Conservation (phyloP, 2,329 filamentous ascomycete species). For the Botrytis elliptica region DNA sequence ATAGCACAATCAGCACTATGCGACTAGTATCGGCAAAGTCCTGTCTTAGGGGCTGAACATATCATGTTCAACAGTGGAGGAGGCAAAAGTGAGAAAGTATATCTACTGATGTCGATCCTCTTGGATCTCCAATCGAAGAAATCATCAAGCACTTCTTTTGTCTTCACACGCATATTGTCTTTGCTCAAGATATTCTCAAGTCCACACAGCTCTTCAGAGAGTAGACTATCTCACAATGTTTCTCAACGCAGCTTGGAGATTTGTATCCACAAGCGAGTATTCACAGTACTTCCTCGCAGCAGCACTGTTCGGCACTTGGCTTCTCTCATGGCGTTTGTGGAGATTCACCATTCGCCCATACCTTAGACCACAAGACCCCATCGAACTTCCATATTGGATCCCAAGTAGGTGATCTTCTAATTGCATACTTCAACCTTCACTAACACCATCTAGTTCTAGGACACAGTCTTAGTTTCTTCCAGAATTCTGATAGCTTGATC, state of each 20-base stretch:
- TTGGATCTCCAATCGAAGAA: not conserved
- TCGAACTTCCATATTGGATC: constrained; percentile 21
- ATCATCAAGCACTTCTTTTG: not conserved
- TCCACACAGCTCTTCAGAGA: not conserved
- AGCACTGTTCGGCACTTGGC: constrained; percentile 1
- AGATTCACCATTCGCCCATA: constrained; percentile 15
- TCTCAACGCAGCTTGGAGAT: not conserved
- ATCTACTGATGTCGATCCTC: constrained; percentile 5
- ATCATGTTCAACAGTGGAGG: not conserved
- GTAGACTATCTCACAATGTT: not conserved
- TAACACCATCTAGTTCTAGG: not conserved
- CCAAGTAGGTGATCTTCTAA: constrained; percentile 8
- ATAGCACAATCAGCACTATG: not conserved
- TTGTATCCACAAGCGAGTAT: not conserved
- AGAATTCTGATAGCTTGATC: constrained; percentile 9
- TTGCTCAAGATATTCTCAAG: not conserved
- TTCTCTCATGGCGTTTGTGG: constrained; percentile 18
- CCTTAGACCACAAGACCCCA: constrained; percentile 13
- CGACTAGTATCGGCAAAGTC: not conserved
- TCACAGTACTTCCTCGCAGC: not conserved
- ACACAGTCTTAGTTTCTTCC: constrained; percentile 9
- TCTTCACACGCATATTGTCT: not conserved
- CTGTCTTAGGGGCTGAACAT: not conserved
- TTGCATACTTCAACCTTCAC: not conserved
- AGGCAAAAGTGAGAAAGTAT: not conserved